phyloP scores from a whole-genome alignment of 1,284 basidiomycete species.

The Chiua sp. region DNA sequence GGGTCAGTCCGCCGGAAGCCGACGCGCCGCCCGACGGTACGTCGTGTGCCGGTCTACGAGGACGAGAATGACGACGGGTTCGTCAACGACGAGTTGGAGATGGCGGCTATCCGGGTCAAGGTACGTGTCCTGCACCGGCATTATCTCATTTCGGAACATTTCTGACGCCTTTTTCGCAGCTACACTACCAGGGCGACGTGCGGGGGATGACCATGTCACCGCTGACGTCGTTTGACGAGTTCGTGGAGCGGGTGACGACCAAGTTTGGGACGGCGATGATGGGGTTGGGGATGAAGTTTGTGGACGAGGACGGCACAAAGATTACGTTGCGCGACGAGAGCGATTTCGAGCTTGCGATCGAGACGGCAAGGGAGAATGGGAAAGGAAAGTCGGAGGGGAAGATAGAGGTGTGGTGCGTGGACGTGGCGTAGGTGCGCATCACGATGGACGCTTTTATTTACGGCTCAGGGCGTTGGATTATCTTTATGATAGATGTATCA shows the following conservation, averaged over 20 bases:
- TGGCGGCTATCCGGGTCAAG: conserved; percentile 84
- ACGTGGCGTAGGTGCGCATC: conserved; percentile 44
- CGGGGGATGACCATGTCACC: conserved; percentile 84
- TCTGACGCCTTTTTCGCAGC: conserved; percentile 44
- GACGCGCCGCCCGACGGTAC: conserved; percentile 50
- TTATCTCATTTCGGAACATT: background rate
- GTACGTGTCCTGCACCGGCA: conserved; percentile 52
- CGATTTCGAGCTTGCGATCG: conserved; percentile 87
- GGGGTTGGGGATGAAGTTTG: conserved; percentile 73
- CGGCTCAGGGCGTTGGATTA: too few relatives aligned
- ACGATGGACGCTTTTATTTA: too few relatives aligned
- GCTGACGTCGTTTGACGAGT: conserved; percentile 69
- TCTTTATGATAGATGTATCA: too few relatives aligned
- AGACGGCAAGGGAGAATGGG: conserved; percentile 80
- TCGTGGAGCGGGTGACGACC: conserved; percentile 70
- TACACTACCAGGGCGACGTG: conserved; percentile 80
- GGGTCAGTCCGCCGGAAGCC: conserved; percentile 41
- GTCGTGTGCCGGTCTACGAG: conserved; percentile 58
- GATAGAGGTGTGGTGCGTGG: conserved; percentile 81
- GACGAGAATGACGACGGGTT: conserved; percentile 81
- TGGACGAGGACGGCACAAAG: conserved; percentile 85
- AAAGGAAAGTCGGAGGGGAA: conserved; percentile 80
- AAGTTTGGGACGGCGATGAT: conserved; percentile 70
- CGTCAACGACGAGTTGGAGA: conserved; percentile 71
- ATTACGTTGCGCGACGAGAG: conserved; percentile 82